These are phyloP conservation scores for Castanospermum australe DNA, from an alignment of 306 rosid species.

Conservation along the genomic window DNA sequence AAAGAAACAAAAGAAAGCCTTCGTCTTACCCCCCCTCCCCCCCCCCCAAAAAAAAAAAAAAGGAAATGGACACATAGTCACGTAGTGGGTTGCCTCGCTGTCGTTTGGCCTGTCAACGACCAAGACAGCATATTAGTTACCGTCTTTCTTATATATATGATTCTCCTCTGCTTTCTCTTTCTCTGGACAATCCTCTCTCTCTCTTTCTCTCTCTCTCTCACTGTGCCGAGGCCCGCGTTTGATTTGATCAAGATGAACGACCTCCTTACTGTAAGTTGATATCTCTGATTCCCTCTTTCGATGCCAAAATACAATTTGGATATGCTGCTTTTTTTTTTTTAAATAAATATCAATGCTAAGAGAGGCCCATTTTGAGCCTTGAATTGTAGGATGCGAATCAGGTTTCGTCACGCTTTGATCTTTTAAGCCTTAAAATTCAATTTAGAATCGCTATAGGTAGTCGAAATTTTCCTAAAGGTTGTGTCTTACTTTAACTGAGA, in stretches of 20 bases:
- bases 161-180: background rate
- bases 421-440: conserved; percentile 18
- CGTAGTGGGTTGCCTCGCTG: conserved; percentile 39
- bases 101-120: conserved; percentile 54
- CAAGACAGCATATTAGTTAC: conserved; percentile 22
- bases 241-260: conserved; percentile 74
- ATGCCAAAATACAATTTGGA: conserved; percentile 20
- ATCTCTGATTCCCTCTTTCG: conserved; percentile 17
- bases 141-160: conserved; percentile 3
- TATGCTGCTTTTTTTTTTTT: background rate
- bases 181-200: background rate
- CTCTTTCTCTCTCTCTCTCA: conserved; percentile 4
- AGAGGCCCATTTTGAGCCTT: conserved; percentile 7
- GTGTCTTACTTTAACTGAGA: conserved; percentile 6
- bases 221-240: background rate
- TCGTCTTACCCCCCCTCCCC: too few species aligned
- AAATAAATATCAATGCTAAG: conserved; percentile 8
- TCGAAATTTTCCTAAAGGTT: background rate
- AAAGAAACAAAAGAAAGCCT: conserved; percentile 12
- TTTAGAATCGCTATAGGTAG: background rate
- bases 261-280: conserved; percentile 71
- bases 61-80: background rate
- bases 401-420: conserved; percentile 25
- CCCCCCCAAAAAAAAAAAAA: too few species aligned
- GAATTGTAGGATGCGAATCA: background rate